phyloP scores from a whole-genome alignment of 805 yeast species.

The Candida orba region DNA sequence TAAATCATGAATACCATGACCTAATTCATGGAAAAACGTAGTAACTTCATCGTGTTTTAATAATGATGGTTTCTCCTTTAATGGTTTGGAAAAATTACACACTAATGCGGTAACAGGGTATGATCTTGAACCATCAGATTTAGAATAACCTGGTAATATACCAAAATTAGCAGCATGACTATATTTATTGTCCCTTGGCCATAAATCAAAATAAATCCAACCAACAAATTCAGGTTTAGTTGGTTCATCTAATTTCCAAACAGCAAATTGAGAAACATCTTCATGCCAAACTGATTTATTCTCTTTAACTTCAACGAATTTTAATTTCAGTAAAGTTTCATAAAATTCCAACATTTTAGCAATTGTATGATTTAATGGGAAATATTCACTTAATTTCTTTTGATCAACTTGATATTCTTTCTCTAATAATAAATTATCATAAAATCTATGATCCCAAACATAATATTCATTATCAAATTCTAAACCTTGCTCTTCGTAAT shows the following conservation, averaged over 20 bases:
- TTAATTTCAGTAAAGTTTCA: conserved; percentile 60
- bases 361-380: conserved; percentile 66
- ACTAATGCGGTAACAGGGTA: conserved; percentile 74
- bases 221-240: conserved; percentile 59
- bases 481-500: conserved; percentile 39
- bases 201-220: conserved; percentile 72
- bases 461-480: conserved; percentile 37
- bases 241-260: conserved; percentile 53
- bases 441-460: conserved; percentile 71
- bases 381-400: conserved; percentile 65
- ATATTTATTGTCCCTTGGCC: conserved; percentile 82
- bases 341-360: conserved; percentile 63
- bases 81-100: conserved; percentile 77
- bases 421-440: conserved; percentile 59
- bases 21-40: conserved; percentile 84
- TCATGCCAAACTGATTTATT: conserved; percentile 60
- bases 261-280: conserved; percentile 69
- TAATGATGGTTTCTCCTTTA: conserved; percentile 60
- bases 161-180: conserved; percentile 87
- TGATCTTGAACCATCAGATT: conserved; percentile 40
- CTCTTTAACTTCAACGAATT: conserved; percentile 44
- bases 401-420: conserved; percentile 66
- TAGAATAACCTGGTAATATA: conserved; percentile 49
- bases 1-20: conserved; percentile 81
- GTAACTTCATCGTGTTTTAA: conserved; percentile 72